Conservation (phyloP, 257 asterid species). For the Rubia yunnanensis region DNA sequence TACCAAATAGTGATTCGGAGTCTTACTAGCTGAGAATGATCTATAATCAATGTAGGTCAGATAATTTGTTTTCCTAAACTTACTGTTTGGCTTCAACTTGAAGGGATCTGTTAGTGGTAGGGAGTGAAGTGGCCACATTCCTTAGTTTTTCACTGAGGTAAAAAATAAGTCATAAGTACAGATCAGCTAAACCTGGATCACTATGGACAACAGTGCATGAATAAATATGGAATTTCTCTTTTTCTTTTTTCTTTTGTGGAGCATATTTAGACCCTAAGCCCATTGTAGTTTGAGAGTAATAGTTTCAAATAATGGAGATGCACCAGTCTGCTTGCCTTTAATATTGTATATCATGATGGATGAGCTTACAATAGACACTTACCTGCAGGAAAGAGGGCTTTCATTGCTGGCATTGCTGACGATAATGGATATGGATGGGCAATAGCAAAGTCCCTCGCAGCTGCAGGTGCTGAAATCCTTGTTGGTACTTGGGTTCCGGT, state of each 20-base stretch:
- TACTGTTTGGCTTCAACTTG: too few species aligned
- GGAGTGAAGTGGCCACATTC: not conserved
- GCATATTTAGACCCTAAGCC: not conserved
- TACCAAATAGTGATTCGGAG: not conserved
- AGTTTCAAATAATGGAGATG: not conserved
- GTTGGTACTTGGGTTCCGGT: constrained; percentile 99
- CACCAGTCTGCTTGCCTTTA: not conserved
- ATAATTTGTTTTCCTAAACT: too few species aligned
- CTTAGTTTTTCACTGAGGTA: not conserved
- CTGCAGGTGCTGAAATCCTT: constrained; percentile 97
- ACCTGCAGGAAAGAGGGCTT: constrained; percentile 87
- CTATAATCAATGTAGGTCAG: not conserved
- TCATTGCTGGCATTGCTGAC: constrained; percentile 91
- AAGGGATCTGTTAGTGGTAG: too few species aligned
- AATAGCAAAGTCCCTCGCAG: constrained; percentile 89
- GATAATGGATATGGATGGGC: constrained; percentile 99
- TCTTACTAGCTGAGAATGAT: not conserved
- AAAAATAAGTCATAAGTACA: not conserved
- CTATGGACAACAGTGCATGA: not conserved
- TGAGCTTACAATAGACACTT: constrained; percentile 6
- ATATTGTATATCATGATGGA: not conserved
- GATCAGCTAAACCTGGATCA: not conserved
- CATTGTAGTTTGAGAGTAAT: not conserved
- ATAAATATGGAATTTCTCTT: not conserved
- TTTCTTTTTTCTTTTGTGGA: not conserved